Base-by-base conservation (phyloP, 345 rosid species). In the Nasturtium officinale region DNA sequence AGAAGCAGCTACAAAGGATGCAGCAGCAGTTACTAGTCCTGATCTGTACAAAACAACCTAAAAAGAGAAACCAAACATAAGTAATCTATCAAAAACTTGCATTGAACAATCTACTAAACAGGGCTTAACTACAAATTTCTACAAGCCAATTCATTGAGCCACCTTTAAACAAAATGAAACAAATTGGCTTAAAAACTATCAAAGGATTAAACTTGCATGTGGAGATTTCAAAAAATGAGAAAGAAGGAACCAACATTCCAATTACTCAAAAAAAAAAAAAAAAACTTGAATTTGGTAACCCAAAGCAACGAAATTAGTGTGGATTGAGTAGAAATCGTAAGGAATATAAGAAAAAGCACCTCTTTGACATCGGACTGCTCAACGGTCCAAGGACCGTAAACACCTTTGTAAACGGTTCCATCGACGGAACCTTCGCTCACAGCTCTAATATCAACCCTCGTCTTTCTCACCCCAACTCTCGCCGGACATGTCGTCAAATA, bases 41-140 rank as follows among this genome's bases (percentile, higher is more conserved):
- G 89, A 80, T 67, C 98, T 82, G 78, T 94, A 94, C 21, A 87
- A 79, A 76, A 94, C 50, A 78, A 94, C 98, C 98, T 93, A 86
- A 68, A 61, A 17, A 67, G 17, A 43, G 5, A 9, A n/a, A 20
- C 15, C 29, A 47, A 20, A 9, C 42, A 43, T 56, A 23, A 0
- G 9, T 2, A 46, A 37, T 11, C 45, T n/a, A 64, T 32, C 64
- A 20, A 40, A 11, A 17, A 25, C 55, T 29, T 66, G 67, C 60
- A 56, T 53, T n/a, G 56, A 48, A 35, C 28, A 8, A 30, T 17
- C 9, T 25, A 18, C 17, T 59, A 48, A 56, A 25, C n/a, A 43
- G 9, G 5, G 61, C 55, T 29, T 40, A 56, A 37, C 29, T 29
- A 69, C 37, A 18, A n/a, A n/a, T n/a, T n/a, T n/a, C n/a, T 25